Percentiles rank a stretch among this genome's conserved stretches.
phyloP scores from a whole-genome alignment of 2,329 filamentous ascomycete genomes.

The Fusarium piperis region DNA sequence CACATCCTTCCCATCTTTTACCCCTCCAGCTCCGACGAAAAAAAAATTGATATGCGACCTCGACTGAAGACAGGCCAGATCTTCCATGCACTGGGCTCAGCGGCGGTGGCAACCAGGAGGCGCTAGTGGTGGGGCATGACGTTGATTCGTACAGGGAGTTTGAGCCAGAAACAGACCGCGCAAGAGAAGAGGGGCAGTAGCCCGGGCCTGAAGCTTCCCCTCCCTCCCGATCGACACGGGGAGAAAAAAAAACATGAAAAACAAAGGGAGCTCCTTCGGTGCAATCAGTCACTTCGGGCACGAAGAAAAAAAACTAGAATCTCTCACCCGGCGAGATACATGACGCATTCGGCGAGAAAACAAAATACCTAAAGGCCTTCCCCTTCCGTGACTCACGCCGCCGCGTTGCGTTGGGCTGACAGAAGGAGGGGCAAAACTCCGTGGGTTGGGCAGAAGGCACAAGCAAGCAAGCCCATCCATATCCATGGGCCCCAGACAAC shows the following conservation, averaged over 20 bases:
- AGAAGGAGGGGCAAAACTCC: conserved; percentile 37
- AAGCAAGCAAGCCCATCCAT: conserved; percentile 4
- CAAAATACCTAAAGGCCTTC: neutral
- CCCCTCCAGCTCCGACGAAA: conserved; percentile 25
- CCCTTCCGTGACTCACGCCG: conserved; percentile 43
- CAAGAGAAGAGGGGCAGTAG: conserved; percentile 39
- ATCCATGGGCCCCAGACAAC: conserved; percentile 28
- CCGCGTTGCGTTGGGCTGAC: conserved; percentile 43
- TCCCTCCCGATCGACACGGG: conserved; percentile 24
- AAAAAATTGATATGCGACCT: conserved; percentile 19
- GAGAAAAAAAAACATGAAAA: neutral
- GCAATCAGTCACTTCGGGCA: conserved; percentile 1
- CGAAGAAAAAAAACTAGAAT: neutral
- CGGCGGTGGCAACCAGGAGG: conserved; percentile 41
- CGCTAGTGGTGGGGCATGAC: conserved; percentile 46
- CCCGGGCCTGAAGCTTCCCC: conserved; percentile 31
- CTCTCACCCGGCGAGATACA: neutral
- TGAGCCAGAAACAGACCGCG: conserved; percentile 36
- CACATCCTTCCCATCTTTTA: neutral
- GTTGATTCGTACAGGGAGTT: conserved; percentile 40
- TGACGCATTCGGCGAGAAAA: conserved; percentile 5
- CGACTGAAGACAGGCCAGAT: conserved; percentile 37
- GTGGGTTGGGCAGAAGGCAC: conserved; percentile 40
- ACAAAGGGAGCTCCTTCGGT: neutral
- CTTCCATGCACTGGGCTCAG: conserved; percentile 34